Conservation (phyloP, 2,329 filamentous ascomycete species). For the Cladophialophora chaetospira region DNA sequence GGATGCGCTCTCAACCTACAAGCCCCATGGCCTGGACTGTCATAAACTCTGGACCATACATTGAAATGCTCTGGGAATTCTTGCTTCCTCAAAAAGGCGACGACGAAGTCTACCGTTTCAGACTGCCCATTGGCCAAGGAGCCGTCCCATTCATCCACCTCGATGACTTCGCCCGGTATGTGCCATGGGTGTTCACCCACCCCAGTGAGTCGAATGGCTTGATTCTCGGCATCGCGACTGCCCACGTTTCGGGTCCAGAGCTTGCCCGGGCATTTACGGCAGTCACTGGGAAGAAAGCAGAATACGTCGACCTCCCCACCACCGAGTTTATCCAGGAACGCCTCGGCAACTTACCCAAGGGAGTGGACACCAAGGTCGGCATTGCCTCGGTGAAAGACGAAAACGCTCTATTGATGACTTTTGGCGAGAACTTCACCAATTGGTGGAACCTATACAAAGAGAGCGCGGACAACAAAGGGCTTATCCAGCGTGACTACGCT, state of each 20-base stretch:
- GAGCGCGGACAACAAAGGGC: constrained; percentile 44
- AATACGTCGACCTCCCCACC: constrained; percentile 40
- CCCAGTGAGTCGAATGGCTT: constrained; percentile 46
- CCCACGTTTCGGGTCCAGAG: constrained; percentile 43
- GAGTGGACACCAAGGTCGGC: constrained; percentile 26
- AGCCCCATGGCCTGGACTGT: constrained; percentile 23
- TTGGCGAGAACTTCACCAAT: constrained; percentile 53
- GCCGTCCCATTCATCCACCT: constrained; percentile 47
- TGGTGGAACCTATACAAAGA: constrained; percentile 53
- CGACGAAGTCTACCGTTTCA: constrained; percentile 45
- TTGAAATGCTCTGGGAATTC: constrained; percentile 32
- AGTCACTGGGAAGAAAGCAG: constrained; percentile 46
- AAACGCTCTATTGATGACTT: constrained; percentile 42
- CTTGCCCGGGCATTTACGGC: constrained; percentile 46
- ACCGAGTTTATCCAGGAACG: constrained; percentile 37
- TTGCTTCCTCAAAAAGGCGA: constrained; percentile 42
- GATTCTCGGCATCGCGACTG: constrained; percentile 49
- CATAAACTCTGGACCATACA: constrained; percentile 31
- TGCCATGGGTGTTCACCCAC: constrained; percentile 53
- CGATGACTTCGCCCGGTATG: constrained; percentile 51
- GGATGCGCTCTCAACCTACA: constrained; percentile 14
- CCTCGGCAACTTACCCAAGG: constrained; percentile 1
- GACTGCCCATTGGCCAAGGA: constrained; percentile 41
- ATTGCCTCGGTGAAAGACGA: constrained; percentile 35
- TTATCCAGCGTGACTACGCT: constrained; percentile 51